Conservation (phyloP, 768 basidiomycete genomes). For the Bullera alba region DNA sequence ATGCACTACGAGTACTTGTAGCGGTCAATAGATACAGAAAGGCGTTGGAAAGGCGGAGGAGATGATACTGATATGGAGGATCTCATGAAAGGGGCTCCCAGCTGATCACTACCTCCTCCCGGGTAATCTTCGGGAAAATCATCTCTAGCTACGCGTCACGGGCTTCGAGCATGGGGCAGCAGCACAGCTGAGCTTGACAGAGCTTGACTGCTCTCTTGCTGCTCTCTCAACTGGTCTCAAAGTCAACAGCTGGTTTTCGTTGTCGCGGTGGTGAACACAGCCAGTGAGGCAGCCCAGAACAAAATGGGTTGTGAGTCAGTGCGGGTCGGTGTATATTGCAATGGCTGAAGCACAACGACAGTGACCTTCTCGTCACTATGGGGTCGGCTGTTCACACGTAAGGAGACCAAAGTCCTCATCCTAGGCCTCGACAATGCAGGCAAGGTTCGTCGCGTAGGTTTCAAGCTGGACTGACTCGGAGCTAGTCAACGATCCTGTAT, state of each 20-base stretch:
- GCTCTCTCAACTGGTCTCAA: no score
- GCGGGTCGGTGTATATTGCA: not conserved
- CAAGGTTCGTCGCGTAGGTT: slow-evolving; percentile 26
- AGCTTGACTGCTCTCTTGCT: no score
- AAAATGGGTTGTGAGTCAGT: not conserved
- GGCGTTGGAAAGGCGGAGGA: no score
- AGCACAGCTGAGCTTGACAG: no score
- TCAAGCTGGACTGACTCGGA: not conserved
- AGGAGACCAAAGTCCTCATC: slow-evolving; percentile 45
- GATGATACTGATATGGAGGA: no score
- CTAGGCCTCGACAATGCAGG: slow-evolving; percentile 47
- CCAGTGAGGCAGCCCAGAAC: not conserved
- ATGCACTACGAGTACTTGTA: no score
- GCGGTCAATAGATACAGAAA: no score
- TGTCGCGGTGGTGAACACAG: not conserved
- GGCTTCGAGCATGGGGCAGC: no score
- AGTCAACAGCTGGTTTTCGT: not conserved
- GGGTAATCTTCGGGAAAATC: no score
- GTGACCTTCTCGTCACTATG: slow-evolving; percentile 43
- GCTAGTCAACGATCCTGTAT: slow-evolving; percentile 42
- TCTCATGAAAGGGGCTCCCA: no score
- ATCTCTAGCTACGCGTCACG: no score
- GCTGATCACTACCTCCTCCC: no score
- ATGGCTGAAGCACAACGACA: slow-evolving; percentile 13
- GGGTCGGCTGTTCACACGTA: slow-evolving; percentile 37